phyloP scores from a whole-genome alignment of 2,329 filamentous ascomycete species.

The Fusarium algeriense region DNA sequence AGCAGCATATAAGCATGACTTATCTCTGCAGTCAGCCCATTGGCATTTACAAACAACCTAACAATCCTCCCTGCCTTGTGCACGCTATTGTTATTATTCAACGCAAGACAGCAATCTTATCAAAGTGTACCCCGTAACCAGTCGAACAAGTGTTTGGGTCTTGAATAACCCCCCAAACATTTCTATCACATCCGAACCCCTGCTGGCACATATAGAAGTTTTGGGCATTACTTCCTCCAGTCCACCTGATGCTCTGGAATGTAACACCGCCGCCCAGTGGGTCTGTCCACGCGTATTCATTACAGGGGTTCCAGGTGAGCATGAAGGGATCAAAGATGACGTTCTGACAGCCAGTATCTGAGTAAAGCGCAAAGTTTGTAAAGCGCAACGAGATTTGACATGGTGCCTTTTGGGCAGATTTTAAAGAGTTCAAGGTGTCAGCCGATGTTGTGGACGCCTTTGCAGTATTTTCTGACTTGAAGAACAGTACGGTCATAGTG shows the following conservation, averaged over 20 bases:
- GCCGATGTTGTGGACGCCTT: neutral
- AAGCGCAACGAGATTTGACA: neutral
- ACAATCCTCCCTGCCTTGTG: too few relatives aligned
- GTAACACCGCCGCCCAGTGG: neutral
- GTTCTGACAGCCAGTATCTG: neutral
- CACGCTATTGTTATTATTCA: too few relatives aligned
- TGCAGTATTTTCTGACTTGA: neutral
- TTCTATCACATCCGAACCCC: neutral
- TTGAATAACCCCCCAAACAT: neutral
- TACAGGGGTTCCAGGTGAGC: neutral
- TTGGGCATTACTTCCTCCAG: neutral
- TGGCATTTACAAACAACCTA: too few relatives aligned
- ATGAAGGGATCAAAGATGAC: neutral
- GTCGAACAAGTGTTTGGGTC: neutral
- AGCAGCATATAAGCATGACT: too few relatives aligned
- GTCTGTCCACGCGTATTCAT: neutral
- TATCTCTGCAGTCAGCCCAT: too few relatives aligned
- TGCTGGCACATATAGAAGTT: neutral
- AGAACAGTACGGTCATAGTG: neutral
- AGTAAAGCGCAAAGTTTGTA: neutral
- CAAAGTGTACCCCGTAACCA: neutral
- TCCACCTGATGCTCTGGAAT: neutral
- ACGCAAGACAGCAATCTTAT: neutral
- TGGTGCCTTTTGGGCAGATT: accelerated
- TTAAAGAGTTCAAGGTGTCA: accelerated